Evolutionary conservation across 73 alveolate genomes (phyloP).

Genomic region (Stentor coeruleus): DNA sequence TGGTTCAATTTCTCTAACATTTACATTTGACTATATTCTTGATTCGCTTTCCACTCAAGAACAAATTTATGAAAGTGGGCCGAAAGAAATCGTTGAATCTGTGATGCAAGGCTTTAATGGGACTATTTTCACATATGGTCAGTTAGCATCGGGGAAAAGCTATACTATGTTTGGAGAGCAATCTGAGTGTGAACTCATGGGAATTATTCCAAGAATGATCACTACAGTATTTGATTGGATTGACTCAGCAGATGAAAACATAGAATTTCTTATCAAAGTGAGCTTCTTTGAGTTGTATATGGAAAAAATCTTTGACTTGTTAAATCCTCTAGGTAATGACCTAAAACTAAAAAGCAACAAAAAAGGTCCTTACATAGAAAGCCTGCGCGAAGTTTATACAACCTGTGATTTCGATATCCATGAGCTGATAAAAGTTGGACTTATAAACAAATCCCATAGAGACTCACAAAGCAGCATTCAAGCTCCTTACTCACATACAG

Average conservation of each 20-base stretch:
- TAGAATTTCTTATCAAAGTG: constrained; percentile 29
- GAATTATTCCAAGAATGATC: constrained; percentile 53
- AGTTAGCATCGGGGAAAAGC: constrained; percentile 80
- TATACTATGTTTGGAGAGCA: constrained; percentile 77
- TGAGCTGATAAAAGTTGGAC: constrained; percentile 64
- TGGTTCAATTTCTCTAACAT: neutral
- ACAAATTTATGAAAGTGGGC: constrained; percentile 30
- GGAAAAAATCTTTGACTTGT: constrained; percentile 67
- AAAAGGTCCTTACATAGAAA: constrained; percentile 37
- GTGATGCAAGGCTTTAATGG: constrained; percentile 69
- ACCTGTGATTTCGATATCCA: constrained; percentile 64
- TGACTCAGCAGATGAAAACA: constrained; percentile 24
- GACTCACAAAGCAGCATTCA: constrained; percentile 77
- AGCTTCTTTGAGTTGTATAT: constrained; percentile 75
- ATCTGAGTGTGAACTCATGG: constrained; percentile 43
- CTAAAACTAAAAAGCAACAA: constrained; percentile 72
- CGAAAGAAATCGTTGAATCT: constrained; percentile 45
- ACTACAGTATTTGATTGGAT: neutral
- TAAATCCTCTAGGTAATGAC: constrained; percentile 49
- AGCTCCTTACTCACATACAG: constrained; percentile 79
- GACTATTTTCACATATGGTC: constrained; percentile 76
- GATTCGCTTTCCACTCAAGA: constrained; percentile 32
- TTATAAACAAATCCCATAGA: constrained; percentile 75
- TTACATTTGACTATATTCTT: constrained; percentile 25
- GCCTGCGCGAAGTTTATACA: constrained; percentile 59